Base-by-base conservation (phyloP, 345 rosid species). In the Punica granatum region DNA sequence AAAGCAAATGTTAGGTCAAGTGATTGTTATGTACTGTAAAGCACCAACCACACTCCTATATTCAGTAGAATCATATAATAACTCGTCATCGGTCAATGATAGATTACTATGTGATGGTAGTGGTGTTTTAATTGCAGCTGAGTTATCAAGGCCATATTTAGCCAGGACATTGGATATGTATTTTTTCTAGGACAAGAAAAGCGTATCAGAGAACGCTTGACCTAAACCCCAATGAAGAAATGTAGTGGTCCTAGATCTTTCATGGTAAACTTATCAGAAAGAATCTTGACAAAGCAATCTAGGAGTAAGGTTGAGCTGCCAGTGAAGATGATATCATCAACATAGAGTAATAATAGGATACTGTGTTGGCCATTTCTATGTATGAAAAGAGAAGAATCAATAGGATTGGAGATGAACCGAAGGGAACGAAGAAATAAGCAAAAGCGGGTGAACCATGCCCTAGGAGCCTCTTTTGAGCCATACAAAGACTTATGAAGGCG, bases 351-450 rank as follows among this genome's bases (percentile, higher is more conserved):
- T n/a, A n/a, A n/a, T n/a, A n/a, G n/a, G n/a, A n/a, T n/a, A n/a
- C n/a, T n/a, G n/a, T n/a, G n/a, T n/a, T n/a, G n/a, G n/a, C n/a
- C n/a, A n/a, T n/a, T n/a, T n/a, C n/a, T n/a, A n/a, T n/a, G n/a
- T n/a, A n/a, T n/a, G n/a, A n/a, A n/a, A n/a, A n/a, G n/a, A n/a
- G n/a, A n/a, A n/a, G 36, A 33, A 3, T 2, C 1, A 15, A 36
- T 10, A 63, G 35, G 44, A 63, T 35, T 19, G 35, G 6, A 0
- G 0, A 44, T 0, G 39, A 3, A 34, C 30, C 1, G 1, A 0
- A 18, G 0, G 26, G 14, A 31, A 0, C 30, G 11, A 0, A 43
- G 34, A 28, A 41, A 30, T 23, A 6, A 5, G 14, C 0, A 0
- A 3, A 65, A 63, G 1, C 9, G 1, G 26, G 42, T 13, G 21